A percentile compares a stretch with the other conserved stretches of the same genome.
Conservation (phyloP, 257 asterid genomes). For the Misopates orontium region DNA sequence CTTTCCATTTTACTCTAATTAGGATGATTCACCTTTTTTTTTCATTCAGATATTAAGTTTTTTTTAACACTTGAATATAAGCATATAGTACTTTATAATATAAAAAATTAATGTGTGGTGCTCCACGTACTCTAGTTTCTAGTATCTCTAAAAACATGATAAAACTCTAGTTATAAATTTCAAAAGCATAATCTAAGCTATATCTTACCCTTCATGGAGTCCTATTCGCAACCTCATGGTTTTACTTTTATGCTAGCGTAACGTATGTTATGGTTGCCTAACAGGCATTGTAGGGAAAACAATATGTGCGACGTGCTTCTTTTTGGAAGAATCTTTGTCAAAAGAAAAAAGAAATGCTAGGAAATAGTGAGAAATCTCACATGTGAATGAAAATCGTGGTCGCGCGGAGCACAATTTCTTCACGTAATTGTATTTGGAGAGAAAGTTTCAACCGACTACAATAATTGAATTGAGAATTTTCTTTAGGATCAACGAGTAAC, state of each 20-base stretch:
- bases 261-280: constrained; percentile 4
- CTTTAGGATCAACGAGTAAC: too few species aligned
- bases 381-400: constrained; percentile 17
- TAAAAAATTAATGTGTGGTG: too few species aligned
- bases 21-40: too few species aligned
- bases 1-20: too few species aligned
- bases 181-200: too few species aligned
- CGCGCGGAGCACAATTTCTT: constrained; percentile 3
- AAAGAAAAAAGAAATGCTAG: not conserved
- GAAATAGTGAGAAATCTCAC: not conserved
- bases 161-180: too few species aligned
- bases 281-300: not conserved
- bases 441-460: too few species aligned
- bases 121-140: too few species aligned
- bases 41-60: too few species aligned
- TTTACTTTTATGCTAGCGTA: not conserved
- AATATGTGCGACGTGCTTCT: not conserved
- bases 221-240: not conserved
- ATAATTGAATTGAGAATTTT: not conserved
- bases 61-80: too few species aligned
- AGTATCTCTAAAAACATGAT: too few species aligned
- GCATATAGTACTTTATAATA: too few species aligned
- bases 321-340: not conserved
- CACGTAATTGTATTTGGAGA: not conserved
- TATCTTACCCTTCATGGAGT: not conserved